These are phyloP conservation scores for Neurospora pannonica DNA, from an alignment of 495 filamentous ascomycete species.

Conservation along the genomic window DNA sequence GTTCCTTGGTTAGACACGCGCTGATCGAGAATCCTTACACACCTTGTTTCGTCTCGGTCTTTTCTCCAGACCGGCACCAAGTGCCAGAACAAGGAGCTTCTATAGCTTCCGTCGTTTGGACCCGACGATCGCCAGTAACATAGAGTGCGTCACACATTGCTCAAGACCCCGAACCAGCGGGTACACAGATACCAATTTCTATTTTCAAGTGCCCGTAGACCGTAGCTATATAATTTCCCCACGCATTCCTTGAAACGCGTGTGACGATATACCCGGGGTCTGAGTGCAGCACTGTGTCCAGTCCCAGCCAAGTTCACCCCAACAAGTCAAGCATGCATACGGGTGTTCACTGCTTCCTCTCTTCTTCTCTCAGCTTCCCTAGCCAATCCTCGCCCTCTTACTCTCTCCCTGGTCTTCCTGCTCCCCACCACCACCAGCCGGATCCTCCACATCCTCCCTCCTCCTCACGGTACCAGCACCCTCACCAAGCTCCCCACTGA, in stretches of 20 bases:
- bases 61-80: neutral
- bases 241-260: neutral
- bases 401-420: constrained; percentile 22
- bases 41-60: neutral
- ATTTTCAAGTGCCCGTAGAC: neutral
- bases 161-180: neutral
- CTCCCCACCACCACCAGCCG: constrained; percentile 16
- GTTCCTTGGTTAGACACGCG: too few species aligned
- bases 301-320: neutral
- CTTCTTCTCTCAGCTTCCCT: neutral
- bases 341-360: neutral
- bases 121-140: neutral
- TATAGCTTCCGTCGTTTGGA: neutral
- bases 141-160: neutral
- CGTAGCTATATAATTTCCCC: neutral
- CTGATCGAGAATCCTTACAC: neutral
- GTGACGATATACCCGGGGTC: neutral
- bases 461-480: constrained; percentile 33
- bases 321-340: neutral
- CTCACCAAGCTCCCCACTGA: constrained; percentile 34
- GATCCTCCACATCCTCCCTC: constrained; percentile 28
- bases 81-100: neutral
- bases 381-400: constrained; percentile 34
- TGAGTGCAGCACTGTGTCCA: neutral
- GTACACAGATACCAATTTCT: neutral